Percentiles rank a stretch among this genome's conserved stretches.
These are phyloP conservation scores for Myriangium duriaei DNA, from an alignment of 2,329 filamentous ascomycete species.

Conservation along the genomic window DNA sequence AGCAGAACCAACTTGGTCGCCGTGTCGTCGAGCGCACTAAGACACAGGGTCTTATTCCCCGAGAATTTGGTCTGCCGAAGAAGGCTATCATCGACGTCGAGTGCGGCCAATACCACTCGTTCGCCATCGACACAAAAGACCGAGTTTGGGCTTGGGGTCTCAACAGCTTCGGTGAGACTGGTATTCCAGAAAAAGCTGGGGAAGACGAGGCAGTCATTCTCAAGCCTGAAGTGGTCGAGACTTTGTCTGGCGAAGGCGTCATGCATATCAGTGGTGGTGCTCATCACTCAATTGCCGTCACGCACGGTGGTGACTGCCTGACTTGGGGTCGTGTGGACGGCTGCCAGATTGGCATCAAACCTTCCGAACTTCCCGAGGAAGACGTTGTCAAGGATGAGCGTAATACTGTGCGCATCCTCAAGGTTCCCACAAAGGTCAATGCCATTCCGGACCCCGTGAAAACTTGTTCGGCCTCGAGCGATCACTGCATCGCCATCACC, in stretches of 20 bases:
- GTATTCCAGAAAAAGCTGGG: slow-evolving; percentile 49
- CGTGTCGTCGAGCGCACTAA: slow-evolving; percentile 49
- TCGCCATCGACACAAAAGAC: slow-evolving; percentile 56
- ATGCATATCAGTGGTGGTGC: slow-evolving; percentile 56
- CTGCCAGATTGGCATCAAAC: slow-evolving; percentile 37
- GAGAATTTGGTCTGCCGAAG: slow-evolving; percentile 44
- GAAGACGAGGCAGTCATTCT: slow-evolving; percentile 60
- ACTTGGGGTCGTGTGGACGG: slow-evolving; percentile 50
- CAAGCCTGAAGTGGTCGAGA: slow-evolving; percentile 55
- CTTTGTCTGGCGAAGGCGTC: slow-evolving; percentile 52
- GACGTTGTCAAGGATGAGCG: slow-evolving; percentile 52
- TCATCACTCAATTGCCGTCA: slow-evolving; percentile 58
- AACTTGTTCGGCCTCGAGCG: slow-evolving; percentile 43
- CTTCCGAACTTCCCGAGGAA: slow-evolving; percentile 43
- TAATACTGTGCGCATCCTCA: slow-evolving; percentile 58
- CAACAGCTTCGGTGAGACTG: slow-evolving; percentile 78
- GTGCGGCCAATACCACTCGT: slow-evolving; percentile 70
- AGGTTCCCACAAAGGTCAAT: slow-evolving; percentile 47
- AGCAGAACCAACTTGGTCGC: slow-evolving; percentile 59
- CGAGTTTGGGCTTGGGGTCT: slow-evolving; percentile 72
- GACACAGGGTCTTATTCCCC: slow-evolving; percentile 42
- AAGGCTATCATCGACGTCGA: slow-evolving; percentile 48
- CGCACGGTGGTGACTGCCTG: slow-evolving; percentile 41
- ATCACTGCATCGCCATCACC: slow-evolving; percentile 62
- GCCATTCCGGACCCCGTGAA: slow-evolving; percentile 36